phyloP scores from a whole-genome alignment of 208 protist species.

The Crithidia expoeki region DNA sequence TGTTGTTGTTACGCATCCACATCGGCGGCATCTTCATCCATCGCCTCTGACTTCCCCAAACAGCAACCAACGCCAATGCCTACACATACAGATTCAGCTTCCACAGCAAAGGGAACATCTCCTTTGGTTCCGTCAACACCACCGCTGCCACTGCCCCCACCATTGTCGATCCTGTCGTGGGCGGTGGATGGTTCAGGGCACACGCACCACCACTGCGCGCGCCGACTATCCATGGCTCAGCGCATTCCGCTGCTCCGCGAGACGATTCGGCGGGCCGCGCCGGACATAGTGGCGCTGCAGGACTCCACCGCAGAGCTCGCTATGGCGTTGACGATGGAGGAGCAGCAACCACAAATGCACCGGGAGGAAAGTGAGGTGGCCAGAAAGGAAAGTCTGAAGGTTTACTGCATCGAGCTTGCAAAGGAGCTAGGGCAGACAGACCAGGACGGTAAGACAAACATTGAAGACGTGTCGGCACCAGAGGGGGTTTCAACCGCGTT shows the following conservation, averaged over 20 bases:
- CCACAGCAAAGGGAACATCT: not conserved
- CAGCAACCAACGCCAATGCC: not conserved
- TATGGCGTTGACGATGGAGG: constrained; percentile 30
- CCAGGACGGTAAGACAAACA: not conserved
- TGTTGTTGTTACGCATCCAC: not conserved
- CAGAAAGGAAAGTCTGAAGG: constrained; percentile 2
- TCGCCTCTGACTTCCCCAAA: not conserved
- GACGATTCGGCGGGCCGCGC: constrained; percentile 42
- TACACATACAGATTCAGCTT: not conserved
- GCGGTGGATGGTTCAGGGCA: constrained; percentile 64
- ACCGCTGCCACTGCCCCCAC: constrained; percentile 27
- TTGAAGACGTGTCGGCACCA: not conserved
- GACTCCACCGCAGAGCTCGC: constrained; percentile 65
- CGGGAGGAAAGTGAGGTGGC: not conserved
- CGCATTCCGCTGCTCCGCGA: constrained; percentile 54
- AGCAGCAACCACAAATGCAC: not conserved
- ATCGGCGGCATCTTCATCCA: not conserved
- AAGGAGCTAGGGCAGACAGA: constrained; percentile 5
- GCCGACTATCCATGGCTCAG: constrained; percentile 53
- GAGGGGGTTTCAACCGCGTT: too few relatives aligned
- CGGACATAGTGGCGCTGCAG: constrained; percentile 85
- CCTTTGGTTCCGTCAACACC: not conserved
- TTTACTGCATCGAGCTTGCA: constrained; percentile 14
- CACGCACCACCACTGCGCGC: constrained; percentile 52
- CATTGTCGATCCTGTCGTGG: constrained; percentile 80